Percentiles rank a stretch among this genome's conserved stretches.
Conservation (phyloP, 495 filamentous ascomycete species). For the Xylaria sp. region DNA sequence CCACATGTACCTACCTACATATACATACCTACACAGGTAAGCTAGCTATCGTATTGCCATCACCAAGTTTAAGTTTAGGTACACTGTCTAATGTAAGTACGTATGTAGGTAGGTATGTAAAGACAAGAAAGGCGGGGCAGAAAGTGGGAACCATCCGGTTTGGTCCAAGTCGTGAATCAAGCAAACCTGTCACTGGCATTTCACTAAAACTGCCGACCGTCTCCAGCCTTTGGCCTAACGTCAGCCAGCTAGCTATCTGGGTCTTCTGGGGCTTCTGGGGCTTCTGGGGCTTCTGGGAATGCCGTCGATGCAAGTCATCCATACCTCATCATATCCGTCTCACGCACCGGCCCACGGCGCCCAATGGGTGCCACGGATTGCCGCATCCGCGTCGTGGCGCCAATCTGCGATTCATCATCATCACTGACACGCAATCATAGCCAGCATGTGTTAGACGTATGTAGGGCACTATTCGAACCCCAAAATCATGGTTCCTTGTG, state of each 20-base stretch:
- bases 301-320: background rate
- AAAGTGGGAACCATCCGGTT: background rate
- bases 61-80: background rate
- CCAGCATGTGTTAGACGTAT: background rate
- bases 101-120: background rate
- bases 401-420: background rate
- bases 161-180: background rate
- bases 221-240: background rate
- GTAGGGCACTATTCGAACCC: background rate
- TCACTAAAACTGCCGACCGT: background rate
- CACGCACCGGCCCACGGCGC: background rate
- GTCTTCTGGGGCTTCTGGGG: too few relatives aligned
- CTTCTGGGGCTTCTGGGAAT: background rate
- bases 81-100: too few relatives aligned
- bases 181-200: background rate
- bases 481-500: background rate
- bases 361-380: background rate
- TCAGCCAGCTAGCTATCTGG: too few relatives aligned
- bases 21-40: background rate
- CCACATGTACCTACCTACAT: background rate
- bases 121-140: slow-evolving; percentile 9
- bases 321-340: background rate
- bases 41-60: background rate
- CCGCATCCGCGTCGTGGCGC: background rate
- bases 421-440: background rate